Evolutionary conservation across 2,329 filamentous ascomycete species (phyloP).

Genomic region (Coniella lustricola): DNA sequence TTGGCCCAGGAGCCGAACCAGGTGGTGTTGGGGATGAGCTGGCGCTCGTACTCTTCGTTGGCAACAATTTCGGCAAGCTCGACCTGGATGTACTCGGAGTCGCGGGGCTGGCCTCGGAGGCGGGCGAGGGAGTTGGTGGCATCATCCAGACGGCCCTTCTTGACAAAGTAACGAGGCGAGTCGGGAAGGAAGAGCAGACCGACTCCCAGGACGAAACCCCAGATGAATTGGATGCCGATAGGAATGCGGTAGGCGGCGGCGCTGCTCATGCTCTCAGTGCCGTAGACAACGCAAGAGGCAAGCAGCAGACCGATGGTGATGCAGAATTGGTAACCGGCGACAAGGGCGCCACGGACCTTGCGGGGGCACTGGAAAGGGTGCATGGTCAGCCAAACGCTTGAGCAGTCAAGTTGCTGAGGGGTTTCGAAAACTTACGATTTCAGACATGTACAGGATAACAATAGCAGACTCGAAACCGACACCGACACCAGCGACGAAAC

Average conservation of each 20-base stretch:
- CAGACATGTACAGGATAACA: slow-evolving; percentile 82
- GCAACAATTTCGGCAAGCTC: slow-evolving; percentile 82
- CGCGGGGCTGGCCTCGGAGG: slow-evolving; percentile 66
- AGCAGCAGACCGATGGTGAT: slow-evolving; percentile 74
- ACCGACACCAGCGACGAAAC: slow-evolving; percentile 69
- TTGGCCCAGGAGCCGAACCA: slow-evolving; percentile 64
- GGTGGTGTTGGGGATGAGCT: slow-evolving; percentile 55
- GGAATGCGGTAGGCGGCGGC: slow-evolving; percentile 72
- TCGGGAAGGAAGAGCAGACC: slow-evolving; percentile 76
- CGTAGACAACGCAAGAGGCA: slow-evolving; percentile 69
- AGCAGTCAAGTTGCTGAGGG: background rate
- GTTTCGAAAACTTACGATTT: slow-evolving; percentile 49
- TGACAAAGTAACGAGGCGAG: slow-evolving; percentile 80
- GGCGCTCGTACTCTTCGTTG: slow-evolving; percentile 80
- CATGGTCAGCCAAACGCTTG: slow-evolving; percentile 11
- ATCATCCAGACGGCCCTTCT: slow-evolving; percentile 60
- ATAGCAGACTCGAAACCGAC: slow-evolving; percentile 76
- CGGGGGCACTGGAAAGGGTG: slow-evolving; percentile 38
- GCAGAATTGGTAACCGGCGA: slow-evolving; percentile 79
- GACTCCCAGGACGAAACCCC: slow-evolving; percentile 65
- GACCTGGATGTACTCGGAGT: slow-evolving; percentile 68
- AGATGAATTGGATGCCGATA: slow-evolving; percentile 72
- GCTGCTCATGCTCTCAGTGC: slow-evolving; percentile 53
- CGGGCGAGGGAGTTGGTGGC: slow-evolving; percentile 57
- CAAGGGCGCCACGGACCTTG: slow-evolving; percentile 69